Conservation (phyloP, 2,329 filamentous ascomycete species). For the Teratosphaeria pseudoeucalypti region DNA sequence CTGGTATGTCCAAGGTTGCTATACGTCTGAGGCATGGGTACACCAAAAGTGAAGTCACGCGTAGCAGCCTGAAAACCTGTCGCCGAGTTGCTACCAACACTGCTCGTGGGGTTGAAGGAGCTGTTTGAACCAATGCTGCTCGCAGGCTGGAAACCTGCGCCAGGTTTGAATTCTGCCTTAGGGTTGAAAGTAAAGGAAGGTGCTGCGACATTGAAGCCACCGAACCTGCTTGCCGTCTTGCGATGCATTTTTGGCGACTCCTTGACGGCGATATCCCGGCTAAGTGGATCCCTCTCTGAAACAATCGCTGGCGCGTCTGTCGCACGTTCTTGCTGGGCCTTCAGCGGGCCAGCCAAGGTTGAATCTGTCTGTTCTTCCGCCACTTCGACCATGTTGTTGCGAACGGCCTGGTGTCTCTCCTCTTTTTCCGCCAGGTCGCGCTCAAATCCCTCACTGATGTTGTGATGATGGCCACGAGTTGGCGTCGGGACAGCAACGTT, state of each 20-base stretch:
- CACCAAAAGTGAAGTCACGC: slow-evolving; percentile 11
- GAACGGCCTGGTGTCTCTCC: slow-evolving; percentile 46
- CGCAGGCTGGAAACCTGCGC: slow-evolving; percentile 15
- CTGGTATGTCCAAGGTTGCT: slow-evolving; percentile 11
- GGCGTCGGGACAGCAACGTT: slow-evolving; percentile 52
- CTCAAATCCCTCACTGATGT: slow-evolving; percentile 67
- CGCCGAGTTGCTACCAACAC: neutral
- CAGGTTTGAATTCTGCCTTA: slow-evolving; percentile 38
- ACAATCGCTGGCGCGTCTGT: neutral
- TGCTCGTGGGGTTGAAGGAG: neutral
- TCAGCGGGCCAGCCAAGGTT: neutral
- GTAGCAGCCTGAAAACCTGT: neutral
- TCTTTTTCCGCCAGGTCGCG: slow-evolving; percentile 78
- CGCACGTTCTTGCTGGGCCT: neutral
- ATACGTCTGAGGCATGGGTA: slow-evolving; percentile 11
- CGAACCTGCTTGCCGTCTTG: slow-evolving; percentile 55
- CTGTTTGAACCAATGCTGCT: slow-evolving; percentile 12
- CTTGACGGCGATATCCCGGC: slow-evolving; percentile 9
- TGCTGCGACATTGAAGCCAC: slow-evolving; percentile 83
- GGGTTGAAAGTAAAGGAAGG: slow-evolving; percentile 78
- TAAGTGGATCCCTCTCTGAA: slow-evolving; percentile 8
- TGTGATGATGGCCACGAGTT: slow-evolving; percentile 52
- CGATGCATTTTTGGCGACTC: slow-evolving; percentile 51
- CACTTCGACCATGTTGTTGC: slow-evolving; percentile 13
- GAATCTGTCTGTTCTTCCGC: slow-evolving; percentile 11